Percentiles rank a stretch among this genome's conserved stretches.
Conservation (phyloP, 805 yeast species). For the Yamadazyma paraphyllophila region DNA sequence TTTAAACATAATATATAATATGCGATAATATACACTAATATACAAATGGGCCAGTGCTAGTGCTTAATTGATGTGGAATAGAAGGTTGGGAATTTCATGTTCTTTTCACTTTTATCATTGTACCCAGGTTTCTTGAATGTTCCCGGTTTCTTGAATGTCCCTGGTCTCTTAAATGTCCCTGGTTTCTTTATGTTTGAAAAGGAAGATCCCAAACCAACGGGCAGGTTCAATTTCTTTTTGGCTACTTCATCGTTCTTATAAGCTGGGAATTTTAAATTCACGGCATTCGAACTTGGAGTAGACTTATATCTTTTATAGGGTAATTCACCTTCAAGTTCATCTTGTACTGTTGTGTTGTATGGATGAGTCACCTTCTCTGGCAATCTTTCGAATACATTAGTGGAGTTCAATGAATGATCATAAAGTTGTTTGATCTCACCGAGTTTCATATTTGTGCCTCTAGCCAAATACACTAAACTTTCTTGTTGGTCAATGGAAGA, state of each 20-base stretch:
- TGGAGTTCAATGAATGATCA: slow-evolving; percentile 1
- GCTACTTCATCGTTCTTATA: slow-evolving; percentile 10
- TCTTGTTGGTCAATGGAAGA: slow-evolving; percentile 22
- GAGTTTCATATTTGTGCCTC: slow-evolving; percentile 16
- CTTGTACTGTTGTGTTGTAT: too few relatives aligned
- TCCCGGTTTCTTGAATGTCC: slow-evolving; percentile 7
- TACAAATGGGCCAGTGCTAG: not conserved
- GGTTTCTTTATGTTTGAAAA: slow-evolving; percentile 10
- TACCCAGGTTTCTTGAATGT: slow-evolving; percentile 29
- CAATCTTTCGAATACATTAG: too few relatives aligned
- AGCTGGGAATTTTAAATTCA: slow-evolving; percentile 14
- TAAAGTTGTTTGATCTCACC: slow-evolving; percentile 5
- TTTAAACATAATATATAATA: slow-evolving; percentile 3
- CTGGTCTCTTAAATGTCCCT: slow-evolving; percentile 25
- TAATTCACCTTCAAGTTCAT: too few relatives aligned
- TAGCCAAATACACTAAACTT: slow-evolving; percentile 22
- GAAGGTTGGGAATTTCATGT: slow-evolving; percentile 24
- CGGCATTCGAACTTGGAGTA: not conserved
- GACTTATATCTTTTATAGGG: slow-evolving; percentile 9
- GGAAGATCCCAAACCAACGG: too few relatives aligned
- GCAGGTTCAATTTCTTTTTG: not conserved
- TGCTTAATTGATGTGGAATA: slow-evolving; percentile 24
- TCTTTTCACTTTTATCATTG: slow-evolving; percentile 16
- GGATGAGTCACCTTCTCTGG: too few relatives aligned
- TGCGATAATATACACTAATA: slow-evolving; percentile 10